Evolutionary conservation across 768 basidiomycete species (phyloP).

Genomic region (Boletus reticulatus): DNA sequence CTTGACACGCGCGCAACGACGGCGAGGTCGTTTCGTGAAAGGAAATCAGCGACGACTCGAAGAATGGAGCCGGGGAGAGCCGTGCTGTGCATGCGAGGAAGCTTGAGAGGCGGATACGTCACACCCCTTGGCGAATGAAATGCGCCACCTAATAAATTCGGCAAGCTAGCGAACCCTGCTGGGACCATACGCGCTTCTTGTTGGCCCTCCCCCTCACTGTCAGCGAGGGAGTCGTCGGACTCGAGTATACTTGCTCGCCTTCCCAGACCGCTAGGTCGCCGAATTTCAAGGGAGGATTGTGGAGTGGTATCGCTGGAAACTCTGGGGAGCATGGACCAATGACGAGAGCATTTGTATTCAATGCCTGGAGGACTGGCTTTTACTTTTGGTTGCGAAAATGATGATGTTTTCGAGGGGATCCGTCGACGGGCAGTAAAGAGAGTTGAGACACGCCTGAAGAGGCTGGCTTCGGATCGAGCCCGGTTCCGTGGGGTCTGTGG

Average conservation of each 20-base stretch:
- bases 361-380: slow-evolving; percentile 9
- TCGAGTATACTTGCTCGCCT: slow-evolving; percentile 28
- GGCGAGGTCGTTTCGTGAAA: slow-evolving; percentile 17
- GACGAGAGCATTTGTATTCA: slow-evolving; percentile 14
- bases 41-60: slow-evolving; percentile 18
- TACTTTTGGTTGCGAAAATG: neutral
- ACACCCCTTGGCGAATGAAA: slow-evolving; percentile 1
- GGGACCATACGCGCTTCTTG: neutral
- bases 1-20: slow-evolving; percentile 25
- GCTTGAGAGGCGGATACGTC: neutral
- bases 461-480: slow-evolving; percentile 24
- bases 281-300: slow-evolving; percentile 30
- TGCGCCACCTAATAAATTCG: slow-evolving; percentile 17
- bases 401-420: slow-evolving; percentile 12
- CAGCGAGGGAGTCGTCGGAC: slow-evolving; percentile 11
- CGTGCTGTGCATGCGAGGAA: neutral
- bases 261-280: slow-evolving; percentile 31
- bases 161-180: slow-evolving; percentile 15
- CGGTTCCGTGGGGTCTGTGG: slow-evolving; percentile 17
- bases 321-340: slow-evolving; percentile 16
- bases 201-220: slow-evolving; percentile 3
- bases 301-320: slow-evolving; percentile 21
- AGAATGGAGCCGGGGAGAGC: slow-evolving; percentile 21
- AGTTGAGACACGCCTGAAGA: slow-evolving; percentile 28
- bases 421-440: slow-evolving; percentile 27